phyloP scores from a whole-genome alignment of 345 rosid genomes.

The Ceriops tagal region DNA sequence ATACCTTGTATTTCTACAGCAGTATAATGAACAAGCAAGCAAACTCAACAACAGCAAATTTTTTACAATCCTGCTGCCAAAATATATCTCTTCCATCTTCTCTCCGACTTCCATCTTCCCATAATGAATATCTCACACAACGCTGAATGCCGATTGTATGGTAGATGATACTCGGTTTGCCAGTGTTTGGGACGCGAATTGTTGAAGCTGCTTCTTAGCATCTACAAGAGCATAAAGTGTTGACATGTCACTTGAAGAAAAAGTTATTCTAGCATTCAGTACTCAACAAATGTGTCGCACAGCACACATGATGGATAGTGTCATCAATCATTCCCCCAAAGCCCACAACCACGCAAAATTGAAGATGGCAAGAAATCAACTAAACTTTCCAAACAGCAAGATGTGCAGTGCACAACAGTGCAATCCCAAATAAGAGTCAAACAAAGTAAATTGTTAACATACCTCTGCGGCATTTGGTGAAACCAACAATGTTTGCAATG shows the following conservation, averaged over 20 bases:
- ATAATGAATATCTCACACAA: slow-evolving; percentile 38
- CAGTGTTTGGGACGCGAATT: slow-evolving; percentile 75
- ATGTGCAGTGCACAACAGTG: neutral
- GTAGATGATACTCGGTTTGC: slow-evolving; percentile 77
- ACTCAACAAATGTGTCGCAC: too few relatives aligned
- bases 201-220: slow-evolving; percentile 81
- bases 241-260: neutral
- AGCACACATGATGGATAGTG: too few relatives aligned
- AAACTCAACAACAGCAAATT: slow-evolving; percentile 18
- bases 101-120: neutral
- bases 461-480: slow-evolving; percentile 79
- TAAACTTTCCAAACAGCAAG: neutral
- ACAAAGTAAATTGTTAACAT: slow-evolving; percentile 11
- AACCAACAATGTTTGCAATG: slow-evolving; percentile 73
- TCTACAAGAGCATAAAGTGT: slow-evolving; percentile 31
- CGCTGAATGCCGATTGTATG: slow-evolving; percentile 82
- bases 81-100: slow-evolving; percentile 2
- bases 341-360: too few relatives aligned
- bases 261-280: neutral
- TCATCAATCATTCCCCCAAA: too few relatives aligned
- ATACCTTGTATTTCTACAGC: slow-evolving; percentile 10
- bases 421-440: neutral
- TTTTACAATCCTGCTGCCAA: slow-evolving; percentile 20
- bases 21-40: slow-evolving; percentile 17
- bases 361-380: too few relatives aligned